These are phyloP conservation scores for Penicillium glabrum DNA, from an alignment of 2,329 filamentous ascomycete species.

Conservation along the genomic window DNA sequence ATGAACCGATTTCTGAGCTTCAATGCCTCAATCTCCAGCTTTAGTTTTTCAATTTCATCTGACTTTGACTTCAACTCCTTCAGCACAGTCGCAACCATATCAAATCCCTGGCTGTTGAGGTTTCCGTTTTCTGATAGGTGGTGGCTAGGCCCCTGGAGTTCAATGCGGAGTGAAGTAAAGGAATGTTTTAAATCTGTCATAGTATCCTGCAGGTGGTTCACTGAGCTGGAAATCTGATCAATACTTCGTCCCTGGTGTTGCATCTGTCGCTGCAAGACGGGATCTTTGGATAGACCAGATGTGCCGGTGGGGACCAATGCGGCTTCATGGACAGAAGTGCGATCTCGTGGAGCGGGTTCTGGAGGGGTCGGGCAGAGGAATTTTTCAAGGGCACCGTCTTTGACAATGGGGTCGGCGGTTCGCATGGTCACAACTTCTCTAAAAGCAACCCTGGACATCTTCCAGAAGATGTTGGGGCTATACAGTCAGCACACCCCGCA, in stretches of 20 bases:
- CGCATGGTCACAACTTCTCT: conserved; percentile 42
- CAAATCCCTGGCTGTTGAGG: conserved; percentile 26
- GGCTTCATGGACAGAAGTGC: conserved; percentile 17
- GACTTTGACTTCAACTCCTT: conserved; percentile 40
- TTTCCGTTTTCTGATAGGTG: conserved; percentile 20
- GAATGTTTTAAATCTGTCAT: conserved; percentile 41
- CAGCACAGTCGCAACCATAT: conserved; percentile 40
- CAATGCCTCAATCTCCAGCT: conserved; percentile 38
- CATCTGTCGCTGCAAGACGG: conserved; percentile 34
- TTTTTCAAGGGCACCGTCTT: conserved; percentile 33
- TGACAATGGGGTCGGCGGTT: conserved; percentile 36
- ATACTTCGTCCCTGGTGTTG: conserved; percentile 38
- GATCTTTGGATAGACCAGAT: conserved; percentile 10
- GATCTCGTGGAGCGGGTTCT: conserved; percentile 20
- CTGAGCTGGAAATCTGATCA: conserved; percentile 39
- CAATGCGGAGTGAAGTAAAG: conserved; percentile 39
- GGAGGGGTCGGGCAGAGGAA: conserved; percentile 26
- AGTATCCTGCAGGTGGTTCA: conserved; percentile 39
- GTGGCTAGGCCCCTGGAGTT: conserved; percentile 33
- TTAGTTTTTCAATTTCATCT: conserved; percentile 40
- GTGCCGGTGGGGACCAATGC: conserved; percentile 24
- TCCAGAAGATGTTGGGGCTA: conserved; percentile 42
- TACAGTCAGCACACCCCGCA: not conserved
- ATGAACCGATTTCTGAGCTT: conserved; percentile 36
- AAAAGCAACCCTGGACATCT: conserved; percentile 39